Evolutionary conservation across 495 filamentous ascomycete species (phyloP).

Genomic region (Hypomontagnella monticulosa): DNA sequence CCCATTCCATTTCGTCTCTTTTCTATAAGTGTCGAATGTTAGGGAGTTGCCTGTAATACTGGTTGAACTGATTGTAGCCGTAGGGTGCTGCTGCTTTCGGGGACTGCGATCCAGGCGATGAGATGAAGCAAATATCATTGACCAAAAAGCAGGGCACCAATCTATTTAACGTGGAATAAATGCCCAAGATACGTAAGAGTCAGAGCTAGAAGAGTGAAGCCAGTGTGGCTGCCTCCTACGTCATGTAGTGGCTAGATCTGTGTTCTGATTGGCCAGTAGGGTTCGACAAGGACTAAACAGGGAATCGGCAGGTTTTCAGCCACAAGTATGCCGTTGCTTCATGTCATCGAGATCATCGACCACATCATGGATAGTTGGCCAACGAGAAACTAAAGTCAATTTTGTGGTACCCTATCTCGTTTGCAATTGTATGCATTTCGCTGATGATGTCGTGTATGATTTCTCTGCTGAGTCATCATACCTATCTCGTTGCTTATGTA

Average conservation of each 20-base stretch:
- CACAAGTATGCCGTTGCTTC: constrained; percentile 12
- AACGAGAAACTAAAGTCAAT: neutral
- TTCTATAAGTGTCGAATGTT: neutral
- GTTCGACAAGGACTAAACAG: constrained; percentile 24
- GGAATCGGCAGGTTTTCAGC: constrained; percentile 26
- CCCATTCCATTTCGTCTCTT: constrained; percentile 58
- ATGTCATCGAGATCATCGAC: constrained; percentile 29
- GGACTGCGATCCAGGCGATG: no score
- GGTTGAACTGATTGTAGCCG: no score
- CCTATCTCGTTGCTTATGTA: no score
- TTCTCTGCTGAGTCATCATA: no score
- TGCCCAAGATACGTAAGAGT: constrained; percentile 1
- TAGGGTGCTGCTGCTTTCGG: no score
- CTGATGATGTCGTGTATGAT: no score
- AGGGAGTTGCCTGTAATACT: neutral
- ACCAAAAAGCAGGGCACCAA: no score
- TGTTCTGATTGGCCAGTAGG: constrained; percentile 9
- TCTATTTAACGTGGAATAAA: no score
- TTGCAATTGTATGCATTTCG: no score
- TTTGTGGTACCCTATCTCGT: neutral
- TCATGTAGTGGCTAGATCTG: constrained; percentile 24
- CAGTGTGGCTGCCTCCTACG: constrained; percentile 26
- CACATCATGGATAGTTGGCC: neutral
- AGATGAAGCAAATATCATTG: no score
- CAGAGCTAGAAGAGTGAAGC: neutral